phyloP scores from a whole-genome alignment of 768 basidiomycete genomes.

The Boletus pseudopeckii region DNA sequence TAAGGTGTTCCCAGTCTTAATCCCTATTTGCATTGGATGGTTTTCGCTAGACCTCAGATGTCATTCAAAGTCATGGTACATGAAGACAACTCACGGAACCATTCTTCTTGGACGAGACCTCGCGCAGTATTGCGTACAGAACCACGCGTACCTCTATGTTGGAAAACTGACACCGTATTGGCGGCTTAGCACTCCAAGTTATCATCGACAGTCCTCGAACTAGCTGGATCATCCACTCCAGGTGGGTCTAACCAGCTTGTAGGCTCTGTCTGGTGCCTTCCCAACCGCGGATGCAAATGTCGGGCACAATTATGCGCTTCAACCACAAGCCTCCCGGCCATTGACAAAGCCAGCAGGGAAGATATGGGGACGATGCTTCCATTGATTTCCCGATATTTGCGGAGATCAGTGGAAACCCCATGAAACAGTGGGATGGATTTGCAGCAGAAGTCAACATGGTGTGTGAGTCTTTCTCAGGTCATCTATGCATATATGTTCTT shows the following conservation, averaged over 20 bases:
- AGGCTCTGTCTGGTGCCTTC: not conserved
- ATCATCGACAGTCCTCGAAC: not conserved
- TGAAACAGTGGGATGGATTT: not conserved
- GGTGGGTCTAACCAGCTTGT: not conserved
- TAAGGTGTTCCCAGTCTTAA: not conserved
- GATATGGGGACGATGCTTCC: not conserved
- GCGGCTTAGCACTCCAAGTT: not conserved
- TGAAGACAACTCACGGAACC: not conserved
- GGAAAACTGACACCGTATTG: not conserved
- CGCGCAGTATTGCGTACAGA: not conserved
- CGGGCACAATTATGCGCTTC: not conserved
- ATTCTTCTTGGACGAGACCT: not conserved
- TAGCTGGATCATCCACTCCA: not conserved
- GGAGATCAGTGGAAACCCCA: not conserved
- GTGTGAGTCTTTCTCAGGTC: constrained; percentile 1
- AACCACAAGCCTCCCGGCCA: not conserved
- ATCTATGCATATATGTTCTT: not conserved
- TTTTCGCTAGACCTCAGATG: not conserved
- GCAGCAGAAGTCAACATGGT: not conserved
- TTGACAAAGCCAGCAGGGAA: not conserved
- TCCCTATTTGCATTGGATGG: not conserved
- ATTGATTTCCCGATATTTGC: not conserved
- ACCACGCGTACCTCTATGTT: not conserved
- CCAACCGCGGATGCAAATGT: not conserved
- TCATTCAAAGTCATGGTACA: not conserved